Conservation (phyloP, 2,329 filamentous ascomycete species). For the Macrophomina pseudophaseolina region DNA sequence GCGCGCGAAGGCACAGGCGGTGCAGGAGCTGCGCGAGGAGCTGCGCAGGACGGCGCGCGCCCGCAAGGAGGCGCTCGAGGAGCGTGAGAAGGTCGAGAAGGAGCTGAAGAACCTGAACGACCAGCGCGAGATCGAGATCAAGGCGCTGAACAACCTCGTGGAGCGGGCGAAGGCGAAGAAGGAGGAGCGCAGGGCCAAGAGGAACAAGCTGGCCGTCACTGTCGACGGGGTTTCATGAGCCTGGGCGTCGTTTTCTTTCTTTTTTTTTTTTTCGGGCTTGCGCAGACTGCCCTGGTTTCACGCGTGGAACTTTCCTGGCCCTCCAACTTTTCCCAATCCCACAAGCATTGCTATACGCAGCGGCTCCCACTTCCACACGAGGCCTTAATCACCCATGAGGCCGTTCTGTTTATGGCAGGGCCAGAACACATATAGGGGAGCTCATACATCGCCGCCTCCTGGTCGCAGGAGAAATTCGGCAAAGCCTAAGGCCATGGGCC, state of each 20-base stretch:
- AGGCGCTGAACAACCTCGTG: constrained; percentile 50
- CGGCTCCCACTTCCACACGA: no score
- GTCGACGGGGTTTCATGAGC: constrained; percentile 14
- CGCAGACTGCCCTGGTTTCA: no score
- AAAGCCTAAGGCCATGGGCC: no score
- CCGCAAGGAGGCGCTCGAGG: constrained; percentile 46
- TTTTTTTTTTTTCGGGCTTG: no score
- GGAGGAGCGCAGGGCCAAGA: constrained; percentile 37
- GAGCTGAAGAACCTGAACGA: constrained; percentile 50
- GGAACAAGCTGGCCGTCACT: constrained; percentile 30
- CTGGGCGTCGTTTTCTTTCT: background rate
- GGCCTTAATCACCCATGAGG: no score
- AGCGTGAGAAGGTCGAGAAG: constrained; percentile 50
- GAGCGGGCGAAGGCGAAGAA: constrained; percentile 44
- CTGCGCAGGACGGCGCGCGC: constrained; percentile 39
- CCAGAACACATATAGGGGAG: no score
- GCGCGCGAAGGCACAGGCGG: constrained; percentile 38
- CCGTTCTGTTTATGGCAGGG: no score
- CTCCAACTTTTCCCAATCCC: no score
- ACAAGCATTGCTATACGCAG: no score
- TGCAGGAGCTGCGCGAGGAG: constrained; percentile 35
- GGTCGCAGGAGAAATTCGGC: no score
- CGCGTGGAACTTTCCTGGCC: no score
- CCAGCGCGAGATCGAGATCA: constrained; percentile 52
- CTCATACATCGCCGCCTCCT: no score